Evolutionary conservation across 768 basidiomycete species (phyloP), one percentile per base, ranked within the genome.

Genomic region (Phylloporus sp.): DNA sequence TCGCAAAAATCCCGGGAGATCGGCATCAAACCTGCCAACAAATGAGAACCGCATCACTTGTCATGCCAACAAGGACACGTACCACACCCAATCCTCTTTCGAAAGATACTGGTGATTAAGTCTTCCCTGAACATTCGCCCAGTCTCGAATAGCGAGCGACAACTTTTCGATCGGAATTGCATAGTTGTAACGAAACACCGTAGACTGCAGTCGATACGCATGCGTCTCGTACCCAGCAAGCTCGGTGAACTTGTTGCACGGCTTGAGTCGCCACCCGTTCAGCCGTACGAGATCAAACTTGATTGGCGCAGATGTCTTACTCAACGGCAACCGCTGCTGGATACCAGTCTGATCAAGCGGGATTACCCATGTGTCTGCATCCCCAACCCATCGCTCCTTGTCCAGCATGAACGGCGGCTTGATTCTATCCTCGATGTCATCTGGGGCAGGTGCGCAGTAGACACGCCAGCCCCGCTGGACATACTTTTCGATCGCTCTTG

Each of bases 401-500:
- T 50, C 28, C 3, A 53, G 44, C 38, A 72, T 60, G 1, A 65
- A 61, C 0, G 64, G 62, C 8, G n/a, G n/a, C n/a, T n/a, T n/a
- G 15, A 3, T 16, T 2, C 53, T 40, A 15, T 31, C 13, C 3
- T 42, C 26, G 0, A 40, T 6, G 15, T 61, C 52, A 26, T 29
- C 6, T 2, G 50, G 47, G 9, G 49, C 39, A 11, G 54, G 54
- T 7, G 29, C 7, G 18, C 36, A 47, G 32, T 58, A 53, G 12
- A 71, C 52, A 5, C 50, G 51, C 73, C 73, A 77, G 1, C 76
- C 76, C 1, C 76, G 67, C 5, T 27, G 22, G 6, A 49, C 36
- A 56, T 75, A 77, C 50, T 77, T 76, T 5, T 52, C 45, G 7
- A 67, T 38, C 10, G 59, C 62, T 6, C 24, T n/a, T 32, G 27